phyloP scores from a whole-genome alignment of 2,329 filamentous ascomycete species.

The Eutypella sp. region DNA sequence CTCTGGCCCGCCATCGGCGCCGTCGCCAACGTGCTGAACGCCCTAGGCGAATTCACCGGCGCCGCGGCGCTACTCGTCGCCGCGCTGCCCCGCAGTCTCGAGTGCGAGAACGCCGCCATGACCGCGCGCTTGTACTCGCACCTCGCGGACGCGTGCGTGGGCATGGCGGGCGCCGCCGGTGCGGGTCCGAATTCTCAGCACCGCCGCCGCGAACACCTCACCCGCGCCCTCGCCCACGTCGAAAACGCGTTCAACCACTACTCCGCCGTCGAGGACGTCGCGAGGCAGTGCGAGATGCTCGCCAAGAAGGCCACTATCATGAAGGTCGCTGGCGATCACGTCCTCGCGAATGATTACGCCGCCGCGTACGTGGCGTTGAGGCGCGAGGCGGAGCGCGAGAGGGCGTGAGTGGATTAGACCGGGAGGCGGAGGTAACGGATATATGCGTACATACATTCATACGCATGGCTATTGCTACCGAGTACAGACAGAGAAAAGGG shows the following conservation, averaged over 20 bases:
- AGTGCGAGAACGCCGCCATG: conserved; percentile 59
- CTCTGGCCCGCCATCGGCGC: conserved; percentile 69
- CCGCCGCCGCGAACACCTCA: conserved; percentile 51
- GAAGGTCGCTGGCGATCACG: conserved; percentile 61
- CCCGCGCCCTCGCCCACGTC: conserved; percentile 54
- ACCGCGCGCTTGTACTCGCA: conserved; percentile 63
- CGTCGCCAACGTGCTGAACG: conserved; percentile 63
- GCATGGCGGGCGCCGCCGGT: conserved; percentile 59
- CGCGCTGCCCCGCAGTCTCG: conserved; percentile 70
- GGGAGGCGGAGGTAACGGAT: too few species aligned
- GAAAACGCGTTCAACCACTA: conserved; percentile 61
- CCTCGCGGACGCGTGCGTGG: conserved; percentile 75
- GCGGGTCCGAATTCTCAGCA: conserved; percentile 31
- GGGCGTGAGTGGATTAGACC: conserved; percentile 13
- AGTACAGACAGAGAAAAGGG: background rate
- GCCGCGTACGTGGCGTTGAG: conserved; percentile 59
- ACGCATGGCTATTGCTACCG: too few species aligned
- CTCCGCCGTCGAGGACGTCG: conserved; percentile 60
- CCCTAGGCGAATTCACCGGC: conserved; percentile 65
- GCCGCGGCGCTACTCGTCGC: conserved; percentile 60
- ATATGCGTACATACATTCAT: too few species aligned
- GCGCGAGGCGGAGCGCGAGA: conserved; percentile 31
- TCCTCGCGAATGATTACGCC: conserved; percentile 61
- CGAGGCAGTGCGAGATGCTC: conserved; percentile 72
- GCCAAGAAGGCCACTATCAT: conserved; percentile 78